Base-by-base conservation (phyloP, 805 yeast genomes). In the Pichia kluyveri region DNA sequence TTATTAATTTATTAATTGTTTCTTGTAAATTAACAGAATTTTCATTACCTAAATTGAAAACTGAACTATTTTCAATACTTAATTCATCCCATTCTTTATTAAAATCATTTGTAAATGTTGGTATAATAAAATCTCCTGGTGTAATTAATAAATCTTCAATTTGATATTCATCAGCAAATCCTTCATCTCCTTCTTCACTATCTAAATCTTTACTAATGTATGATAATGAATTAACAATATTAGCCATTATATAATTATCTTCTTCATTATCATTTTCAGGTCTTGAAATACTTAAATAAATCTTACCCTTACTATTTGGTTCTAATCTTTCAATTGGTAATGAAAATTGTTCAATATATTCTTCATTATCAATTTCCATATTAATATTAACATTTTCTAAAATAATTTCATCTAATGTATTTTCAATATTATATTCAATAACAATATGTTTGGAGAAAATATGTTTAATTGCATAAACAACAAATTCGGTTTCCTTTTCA, bases 131-230 rank as follows among this genome's bases (percentile, higher is more conserved):
- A 63, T 89, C 97, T 37, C 96, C 96, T 10, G 93, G 80, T 8
- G 68, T 68, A 48, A 91, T 63, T 49, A 77, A 80, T 59, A 89
- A 71, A 49, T 83, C 84, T 66, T 88, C 97, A 55, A 93, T 78
- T 63, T 83, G 93, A 67, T 91, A 93, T 67, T 90, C 96, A 66
- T 93, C 98, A 55, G 84, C 85, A 75, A 83, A 86, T 17, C 96
- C 97, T 54, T 84, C 95, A 42, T 80, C 86, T 46, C 71, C 83
- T 43, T 76, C 80, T 42, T 77, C 83, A 44, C 83, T 76, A 56
- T 87, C 84, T 54, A 86, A 71, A 63, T 91, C 98, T 66, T 81
- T 84, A 43, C 88, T 75, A 18, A 82, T 79, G 70, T 83, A 91
- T 23, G 82, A 74, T 51, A 91, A 71, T 8, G 80, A 77, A 63